Percentiles rank a stretch among this genome's conserved stretches.
Evolutionary conservation across 2,329 filamentous ascomycete species (phyloP).

Genomic region (Colletotrichum siamense): DNA sequence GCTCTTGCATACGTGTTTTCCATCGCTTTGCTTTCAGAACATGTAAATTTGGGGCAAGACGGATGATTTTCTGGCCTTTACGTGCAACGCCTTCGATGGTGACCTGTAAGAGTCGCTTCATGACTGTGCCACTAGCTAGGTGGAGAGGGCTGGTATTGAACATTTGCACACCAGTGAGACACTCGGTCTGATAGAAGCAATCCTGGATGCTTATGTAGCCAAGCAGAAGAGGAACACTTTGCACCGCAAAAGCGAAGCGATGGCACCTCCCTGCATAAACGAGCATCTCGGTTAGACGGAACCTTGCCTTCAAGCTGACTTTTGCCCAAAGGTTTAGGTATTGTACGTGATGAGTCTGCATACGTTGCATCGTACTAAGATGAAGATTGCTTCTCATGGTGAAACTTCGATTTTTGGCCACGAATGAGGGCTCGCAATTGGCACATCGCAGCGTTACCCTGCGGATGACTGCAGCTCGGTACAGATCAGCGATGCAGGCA

Average conservation of each 20-base stretch:
- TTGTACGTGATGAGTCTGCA: not conserved
- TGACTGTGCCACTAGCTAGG: not conserved
- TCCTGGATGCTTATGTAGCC: not conserved
- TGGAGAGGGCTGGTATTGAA: not conserved
- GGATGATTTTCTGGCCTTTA: not conserved
- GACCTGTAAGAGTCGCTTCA: fast-evolving
- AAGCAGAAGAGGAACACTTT: not conserved
- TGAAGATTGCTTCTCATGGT: not conserved
- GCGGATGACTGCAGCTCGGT: not conserved
- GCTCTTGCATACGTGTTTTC: not conserved
- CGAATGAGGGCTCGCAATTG: not conserved
- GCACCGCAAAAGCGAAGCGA: not conserved
- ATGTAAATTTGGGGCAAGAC: not conserved
- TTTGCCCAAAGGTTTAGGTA: not conserved
- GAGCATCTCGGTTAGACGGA: not conserved
- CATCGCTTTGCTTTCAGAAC: not conserved
- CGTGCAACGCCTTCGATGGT: not conserved
- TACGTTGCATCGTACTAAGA: not conserved
- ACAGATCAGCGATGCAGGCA: not conserved
- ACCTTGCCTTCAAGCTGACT: not conserved
- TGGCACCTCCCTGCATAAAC: not conserved
- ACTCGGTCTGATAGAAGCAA: not conserved
- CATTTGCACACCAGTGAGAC: not conserved
- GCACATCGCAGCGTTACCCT: not conserved
- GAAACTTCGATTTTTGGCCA: not conserved